Evolutionary conservation across 192 early-diverging fungal species (phyloP).

Genomic region (Rhizophlyctis rosea): DNA sequence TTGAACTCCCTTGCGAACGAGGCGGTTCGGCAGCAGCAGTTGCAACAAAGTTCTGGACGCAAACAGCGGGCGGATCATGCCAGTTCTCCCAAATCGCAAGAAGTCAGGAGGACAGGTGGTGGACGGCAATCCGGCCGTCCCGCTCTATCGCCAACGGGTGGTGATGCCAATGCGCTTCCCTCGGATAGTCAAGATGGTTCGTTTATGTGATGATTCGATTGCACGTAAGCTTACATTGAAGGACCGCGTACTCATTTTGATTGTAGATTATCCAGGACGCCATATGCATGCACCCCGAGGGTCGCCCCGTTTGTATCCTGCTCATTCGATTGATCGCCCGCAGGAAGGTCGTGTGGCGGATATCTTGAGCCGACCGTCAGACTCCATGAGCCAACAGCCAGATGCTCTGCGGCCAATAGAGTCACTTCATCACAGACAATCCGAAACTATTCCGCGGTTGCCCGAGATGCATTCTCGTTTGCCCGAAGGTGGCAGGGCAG

Average conservation of each 20-base stretch:
- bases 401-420: not conserved
- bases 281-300: not conserved
- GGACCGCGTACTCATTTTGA: too few species aligned
- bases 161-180: not conserved
- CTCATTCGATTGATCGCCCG: not conserved
- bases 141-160: not conserved
- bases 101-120: not conserved
- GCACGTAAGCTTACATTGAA: not conserved
- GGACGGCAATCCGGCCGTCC: not conserved
- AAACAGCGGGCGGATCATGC: not conserved
- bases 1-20: not conserved
- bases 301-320: not conserved
- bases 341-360: not conserved
- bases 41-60: not conserved
- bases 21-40: not conserved
- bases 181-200: not conserved
- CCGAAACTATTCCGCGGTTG: not conserved
- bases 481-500: not conserved
- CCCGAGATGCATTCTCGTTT: not conserved
- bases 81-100: not conserved
- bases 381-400: not conserved
- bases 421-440: not conserved
- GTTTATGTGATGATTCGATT: not conserved
- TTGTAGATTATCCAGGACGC: too few species aligned
- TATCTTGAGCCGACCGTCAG: not conserved